Conservation (phyloP, 208 protist genomes). For the Leishmania turanica region DNA sequence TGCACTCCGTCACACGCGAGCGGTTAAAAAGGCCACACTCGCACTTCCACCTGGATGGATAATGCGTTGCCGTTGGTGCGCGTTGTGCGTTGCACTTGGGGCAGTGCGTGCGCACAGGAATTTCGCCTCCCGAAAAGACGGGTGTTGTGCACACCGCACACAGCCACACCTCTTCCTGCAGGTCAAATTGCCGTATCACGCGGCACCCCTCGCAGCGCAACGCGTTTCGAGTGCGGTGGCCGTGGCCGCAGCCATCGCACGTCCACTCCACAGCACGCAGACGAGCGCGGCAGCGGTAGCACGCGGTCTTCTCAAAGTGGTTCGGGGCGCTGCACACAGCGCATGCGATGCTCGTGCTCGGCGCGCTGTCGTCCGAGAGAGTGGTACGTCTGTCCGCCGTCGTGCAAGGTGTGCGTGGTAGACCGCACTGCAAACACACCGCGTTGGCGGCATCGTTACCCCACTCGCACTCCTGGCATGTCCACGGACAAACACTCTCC, state of each 20-base stretch:
- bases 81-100: constrained; percentile 51
- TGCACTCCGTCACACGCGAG: constrained; percentile 30
- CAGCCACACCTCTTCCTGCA: constrained; percentile 66
- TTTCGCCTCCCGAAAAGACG: constrained; percentile 62
- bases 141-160: constrained; percentile 76
- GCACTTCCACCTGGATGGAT: constrained; percentile 72
- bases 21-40: constrained; percentile 56
- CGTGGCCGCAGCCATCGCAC: constrained; percentile 45
- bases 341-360: constrained; percentile 32
- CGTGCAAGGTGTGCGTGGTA: constrained; percentile 34
- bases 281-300: constrained; percentile 73
- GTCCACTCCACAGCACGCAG: constrained; percentile 52
- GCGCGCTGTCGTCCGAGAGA: constrained; percentile 4
- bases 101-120: constrained; percentile 53
- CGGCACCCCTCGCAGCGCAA: constrained; percentile 50
- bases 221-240: constrained; percentile 28
- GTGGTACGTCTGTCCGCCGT: constrained; percentile 10
- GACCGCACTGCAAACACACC: constrained; percentile 51
- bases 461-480: constrained; percentile 45
- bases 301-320: constrained; percentile 36
- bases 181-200: constrained; percentile 45
- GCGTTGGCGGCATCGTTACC: constrained; percentile 38
- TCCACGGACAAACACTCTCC: constrained; percentile 42
- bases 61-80: constrained; percentile 27
- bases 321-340: constrained; percentile 65